phyloP scores from a whole-genome alignment of 2,329 filamentous ascomycete species.

The Didymosphaeria variabile region DNA sequence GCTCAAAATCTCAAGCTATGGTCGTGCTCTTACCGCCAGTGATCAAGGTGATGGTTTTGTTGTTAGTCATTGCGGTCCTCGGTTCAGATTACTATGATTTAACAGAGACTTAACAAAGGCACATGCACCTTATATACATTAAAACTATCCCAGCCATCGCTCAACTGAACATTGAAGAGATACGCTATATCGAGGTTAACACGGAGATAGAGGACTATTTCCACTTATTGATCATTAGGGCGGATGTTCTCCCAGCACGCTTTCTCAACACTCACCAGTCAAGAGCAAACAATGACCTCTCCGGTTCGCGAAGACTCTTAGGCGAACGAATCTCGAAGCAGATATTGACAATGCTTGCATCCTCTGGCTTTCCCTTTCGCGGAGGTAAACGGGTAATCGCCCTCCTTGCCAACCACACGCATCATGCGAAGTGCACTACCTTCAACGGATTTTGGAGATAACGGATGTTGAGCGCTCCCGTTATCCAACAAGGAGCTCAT shows the following conservation, averaged over 20 bases:
- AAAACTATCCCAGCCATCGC: not conserved
- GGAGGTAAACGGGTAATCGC: not conserved
- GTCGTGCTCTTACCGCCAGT: conserved; percentile 44
- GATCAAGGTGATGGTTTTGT: conserved; percentile 42
- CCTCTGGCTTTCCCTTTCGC: not conserved
- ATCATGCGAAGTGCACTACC: not conserved
- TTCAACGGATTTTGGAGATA: not conserved
- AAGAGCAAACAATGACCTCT: not conserved
- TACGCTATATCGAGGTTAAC: not conserved
- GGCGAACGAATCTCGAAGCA: not conserved
- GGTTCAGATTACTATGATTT: not conserved
- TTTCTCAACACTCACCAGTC: not conserved
- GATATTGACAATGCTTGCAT: not conserved
- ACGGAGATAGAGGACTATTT: not conserved
- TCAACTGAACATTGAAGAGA: not conserved
- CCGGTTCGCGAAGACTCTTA: not conserved
- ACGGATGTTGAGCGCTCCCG: not conserved
- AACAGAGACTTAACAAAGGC: not conserved
- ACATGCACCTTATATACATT: not conserved
- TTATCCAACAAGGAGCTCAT: not conserved
- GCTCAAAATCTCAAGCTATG: conserved; percentile 5
- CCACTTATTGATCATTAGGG: not conserved
- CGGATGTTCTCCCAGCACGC: not conserved
- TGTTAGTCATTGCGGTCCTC: not conserved
- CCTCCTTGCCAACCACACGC: not conserved